phyloP scores from a whole-genome alignment of 352 stramenopile genomes.

The Pythium folliculosum region DNA sequence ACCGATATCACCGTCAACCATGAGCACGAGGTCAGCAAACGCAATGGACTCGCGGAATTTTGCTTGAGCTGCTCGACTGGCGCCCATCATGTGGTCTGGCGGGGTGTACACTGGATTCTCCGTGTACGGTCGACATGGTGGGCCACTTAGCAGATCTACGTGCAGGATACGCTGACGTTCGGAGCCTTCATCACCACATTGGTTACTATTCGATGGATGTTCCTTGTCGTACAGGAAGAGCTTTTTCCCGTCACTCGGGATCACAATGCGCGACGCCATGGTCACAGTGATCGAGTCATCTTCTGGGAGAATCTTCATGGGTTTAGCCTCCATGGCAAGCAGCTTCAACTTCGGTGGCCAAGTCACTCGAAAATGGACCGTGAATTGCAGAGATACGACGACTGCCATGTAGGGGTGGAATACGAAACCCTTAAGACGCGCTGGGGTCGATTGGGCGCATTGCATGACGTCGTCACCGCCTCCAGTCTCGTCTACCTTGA shows the following conservation, averaged over 20 bases:
- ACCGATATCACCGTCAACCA: constrained; percentile 33
- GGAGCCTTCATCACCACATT: constrained; percentile 20
- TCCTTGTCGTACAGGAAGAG: constrained; percentile 73
- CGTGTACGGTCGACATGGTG: constrained; percentile 69
- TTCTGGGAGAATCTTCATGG: constrained; percentile 50
- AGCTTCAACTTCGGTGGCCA: constrained; percentile 72
- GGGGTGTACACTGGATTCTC: constrained; percentile 75
- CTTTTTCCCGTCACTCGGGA: constrained; percentile 77
- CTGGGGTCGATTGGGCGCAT: constrained; percentile 41
- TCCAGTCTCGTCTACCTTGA: constrained; percentile 56
- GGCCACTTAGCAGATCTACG: constrained; percentile 65
- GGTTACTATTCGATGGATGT: constrained; percentile 29
- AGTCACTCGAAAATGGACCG: constrained; percentile 73
- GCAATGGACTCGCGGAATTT: constrained; percentile 58
- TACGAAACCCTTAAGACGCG: constrained; percentile 68
- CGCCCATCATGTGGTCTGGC: constrained; percentile 36
- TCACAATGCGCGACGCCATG: constrained; percentile 60
- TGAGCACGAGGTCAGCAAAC: constrained; percentile 63
- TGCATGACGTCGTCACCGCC: constrained; percentile 69
- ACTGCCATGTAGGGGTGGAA: constrained; percentile 80
- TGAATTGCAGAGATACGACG: constrained; percentile 87
- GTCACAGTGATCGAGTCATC: constrained; percentile 81
- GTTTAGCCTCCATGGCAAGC: constrained; percentile 55
- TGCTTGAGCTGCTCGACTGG: constrained; percentile 4
- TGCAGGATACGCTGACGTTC: constrained; percentile 49